Base-by-base conservation (phyloP, 768 basidiomycete genomes). In the Suillus sp. region DNA sequence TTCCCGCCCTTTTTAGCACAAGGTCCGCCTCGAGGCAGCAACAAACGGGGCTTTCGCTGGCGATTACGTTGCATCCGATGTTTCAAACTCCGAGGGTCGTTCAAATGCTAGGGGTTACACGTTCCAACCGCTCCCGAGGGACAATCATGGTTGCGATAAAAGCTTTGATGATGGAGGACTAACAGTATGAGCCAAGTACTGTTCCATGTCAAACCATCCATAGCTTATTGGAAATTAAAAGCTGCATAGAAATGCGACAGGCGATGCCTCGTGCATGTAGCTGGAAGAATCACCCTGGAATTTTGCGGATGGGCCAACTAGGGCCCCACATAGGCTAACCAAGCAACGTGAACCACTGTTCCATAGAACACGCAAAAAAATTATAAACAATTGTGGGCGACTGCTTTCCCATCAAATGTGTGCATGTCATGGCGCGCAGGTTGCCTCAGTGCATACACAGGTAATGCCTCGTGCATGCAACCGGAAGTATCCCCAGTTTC, bases 11-110 rank as follows among this genome's bases (percentile, higher is more conserved):
- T 53, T 53, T 25, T 56, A 18, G 48, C 20, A 65, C 22, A 61
- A 62, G 42, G 54, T 50, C 37, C 48, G 45, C 64, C 63, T 68
- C 30, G 59, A 65, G 64, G 71, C 65, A 50, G 61, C 48, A 30
- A 59, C 66, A 54, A 34, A 22, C n/a, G n/a, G 22, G 54, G 6
- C 35, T 53, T 34, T 55, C 34, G 35, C 54, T 55, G 54, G 35
- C 35, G n/a, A 22, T 55, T 35, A 56, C 25, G 50, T 51, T 20
- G 50, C 30, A 1, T 27, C 30, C 48, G 51, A 20, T 32, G 51
- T 51, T 53, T 53, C 51, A 53, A 53, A 53, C 51, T 53, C 51
- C 51, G 51, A 53, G 10, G 30, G 16, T 25, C 47, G 13, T 48
- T 25, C n/a, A 45, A n/a, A 22, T 22, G 43, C 48, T 50, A 50